Conservation (phyloP, 176 grass and related monocot genomes). For the Olyra latifolia region DNA sequence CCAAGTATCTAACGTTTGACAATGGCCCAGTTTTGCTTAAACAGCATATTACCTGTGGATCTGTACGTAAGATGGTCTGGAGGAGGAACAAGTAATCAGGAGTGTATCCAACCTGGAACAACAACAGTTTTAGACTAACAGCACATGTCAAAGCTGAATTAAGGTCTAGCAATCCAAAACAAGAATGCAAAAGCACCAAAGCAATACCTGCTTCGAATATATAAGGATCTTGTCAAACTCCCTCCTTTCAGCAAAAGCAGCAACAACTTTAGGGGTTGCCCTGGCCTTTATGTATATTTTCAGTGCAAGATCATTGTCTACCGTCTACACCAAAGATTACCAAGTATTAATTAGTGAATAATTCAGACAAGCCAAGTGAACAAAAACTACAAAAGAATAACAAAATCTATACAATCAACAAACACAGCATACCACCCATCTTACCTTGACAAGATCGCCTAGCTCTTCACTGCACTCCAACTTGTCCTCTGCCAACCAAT, state of each 20-base stretch:
- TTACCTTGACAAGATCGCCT: conserved; percentile 91
- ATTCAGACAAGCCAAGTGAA: not conserved
- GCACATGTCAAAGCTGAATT: conserved; percentile 27
- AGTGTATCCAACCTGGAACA: conserved; percentile 91
- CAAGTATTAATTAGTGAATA: conserved; percentile 8
- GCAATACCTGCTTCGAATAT: conserved; percentile 86
- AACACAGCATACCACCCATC: not conserved
- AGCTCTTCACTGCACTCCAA: conserved; percentile 95
- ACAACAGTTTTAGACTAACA: conserved; percentile 30
- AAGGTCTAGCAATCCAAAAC: conserved; percentile 21
- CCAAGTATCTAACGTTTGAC: not conserved
- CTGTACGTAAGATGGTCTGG: conserved; percentile 86
- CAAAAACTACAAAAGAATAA: not conserved
- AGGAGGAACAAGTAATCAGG: conserved; percentile 98
- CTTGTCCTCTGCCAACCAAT: conserved; percentile 95
- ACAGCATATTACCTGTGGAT: conserved; percentile 77
- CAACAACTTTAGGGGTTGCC: conserved; percentile 98
- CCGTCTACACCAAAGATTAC: conserved; percentile 61
- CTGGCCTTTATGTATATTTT: conserved; percentile 99
- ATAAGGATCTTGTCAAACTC: conserved; percentile 95
- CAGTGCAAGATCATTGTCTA: conserved; percentile 97
- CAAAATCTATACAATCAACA: not conserved
- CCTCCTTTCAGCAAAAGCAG: conserved; percentile 98
- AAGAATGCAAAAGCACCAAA: not conserved
- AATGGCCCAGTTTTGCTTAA: not conserved